Conservation (phyloP, 2,329 filamentous ascomycete genomes). For the Aureobasidium sp. region DNA sequence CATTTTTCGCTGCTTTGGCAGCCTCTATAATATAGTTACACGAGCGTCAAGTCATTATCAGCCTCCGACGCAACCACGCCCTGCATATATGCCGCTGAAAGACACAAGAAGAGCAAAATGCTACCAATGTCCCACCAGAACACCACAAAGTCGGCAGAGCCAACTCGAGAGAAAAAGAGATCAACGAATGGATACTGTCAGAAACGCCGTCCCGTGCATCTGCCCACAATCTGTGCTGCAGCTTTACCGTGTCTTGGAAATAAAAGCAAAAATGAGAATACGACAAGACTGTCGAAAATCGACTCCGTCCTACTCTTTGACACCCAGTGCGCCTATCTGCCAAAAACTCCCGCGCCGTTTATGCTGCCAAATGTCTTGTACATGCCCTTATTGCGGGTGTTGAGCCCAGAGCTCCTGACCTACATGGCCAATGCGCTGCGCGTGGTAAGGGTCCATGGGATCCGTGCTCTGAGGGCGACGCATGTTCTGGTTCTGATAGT, state of each 20-base stretch:
- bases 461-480: constrained; percentile 68
- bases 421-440: constrained; percentile 51
- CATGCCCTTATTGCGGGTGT: constrained; percentile 26
- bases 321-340: constrained; percentile 2
- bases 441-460: constrained; percentile 49
- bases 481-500: constrained; percentile 62
- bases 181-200: constrained; percentile 2
- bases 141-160: neutral
- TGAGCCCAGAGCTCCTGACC: constrained; percentile 51
- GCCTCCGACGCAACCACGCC: constrained; percentile 7
- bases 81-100: constrained; percentile 7
- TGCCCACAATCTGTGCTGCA: neutral
- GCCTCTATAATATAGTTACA: constrained; percentile 16
- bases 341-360: neutral
- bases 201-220: neutral
- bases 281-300: neutral
- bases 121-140: neutral
- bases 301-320: neutral
- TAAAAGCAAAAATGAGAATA: neutral
- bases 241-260: neutral
- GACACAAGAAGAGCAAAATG: constrained; percentile 1
- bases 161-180: neutral
- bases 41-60: constrained; percentile 14
- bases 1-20: constrained; percentile 2
- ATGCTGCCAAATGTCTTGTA: neutral